These are phyloP conservation scores for Tuber borchii DNA, from an alignment of 495 filamentous ascomycete species.

Conservation along the genomic window DNA sequence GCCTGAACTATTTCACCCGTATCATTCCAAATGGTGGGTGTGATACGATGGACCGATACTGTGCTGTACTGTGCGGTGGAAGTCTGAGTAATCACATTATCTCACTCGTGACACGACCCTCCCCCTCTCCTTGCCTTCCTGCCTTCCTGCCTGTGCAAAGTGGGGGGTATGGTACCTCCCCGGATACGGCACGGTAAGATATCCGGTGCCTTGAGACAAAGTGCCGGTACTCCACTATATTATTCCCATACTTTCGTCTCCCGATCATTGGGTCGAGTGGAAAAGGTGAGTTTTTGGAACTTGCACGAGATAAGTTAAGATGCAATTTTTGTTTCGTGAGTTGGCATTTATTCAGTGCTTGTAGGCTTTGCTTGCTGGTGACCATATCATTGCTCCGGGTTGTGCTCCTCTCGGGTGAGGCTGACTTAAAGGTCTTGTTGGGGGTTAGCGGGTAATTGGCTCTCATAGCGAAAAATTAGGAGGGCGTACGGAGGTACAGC, in stretches of 20 bases:
- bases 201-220: too few species aligned
- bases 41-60: too few species aligned
- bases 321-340: not conserved
- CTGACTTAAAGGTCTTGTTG: not conserved
- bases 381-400: not conserved
- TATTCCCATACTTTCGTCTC: not conserved
- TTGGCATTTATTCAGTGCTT: not conserved
- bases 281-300: not conserved
- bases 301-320: not conserved
- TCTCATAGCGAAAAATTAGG: not conserved
- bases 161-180: too few species aligned
- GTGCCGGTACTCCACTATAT: not conserved
- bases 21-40: too few species aligned
- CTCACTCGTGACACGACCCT: too few species aligned
- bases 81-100: too few species aligned
- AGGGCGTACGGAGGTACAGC: too few species aligned
- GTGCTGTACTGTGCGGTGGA: too few species aligned
- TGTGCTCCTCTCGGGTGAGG: not conserved
- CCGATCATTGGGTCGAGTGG: not conserved
- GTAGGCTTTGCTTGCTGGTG: not conserved
- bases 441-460: not conserved
- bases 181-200: too few species aligned
- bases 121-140: too few species aligned
- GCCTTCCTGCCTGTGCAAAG: too few species aligned
- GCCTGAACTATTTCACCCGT: too few species aligned